Base-by-base conservation (phyloP, 1,284 basidiomycete genomes). In the Tremellales sp. region DNA sequence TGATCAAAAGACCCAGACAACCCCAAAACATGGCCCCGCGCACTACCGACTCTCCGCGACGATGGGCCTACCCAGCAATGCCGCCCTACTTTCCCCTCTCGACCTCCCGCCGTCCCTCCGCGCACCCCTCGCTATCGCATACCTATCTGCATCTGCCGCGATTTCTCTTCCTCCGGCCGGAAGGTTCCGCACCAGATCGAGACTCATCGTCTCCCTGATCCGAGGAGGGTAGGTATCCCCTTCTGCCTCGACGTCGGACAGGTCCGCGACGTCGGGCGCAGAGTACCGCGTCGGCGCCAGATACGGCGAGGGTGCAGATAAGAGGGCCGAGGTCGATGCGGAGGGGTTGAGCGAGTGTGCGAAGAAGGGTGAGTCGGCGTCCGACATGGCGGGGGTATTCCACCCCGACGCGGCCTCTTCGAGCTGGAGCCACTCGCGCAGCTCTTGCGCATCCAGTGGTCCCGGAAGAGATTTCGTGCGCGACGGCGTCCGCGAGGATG, bases 11-110 rank as follows among this genome's bases (percentile, higher is more conserved):
- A n/a, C n/a, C n/a, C n/a, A n/a, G n/a, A n/a, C n/a, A n/a, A n/a
- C n/a, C n/a, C n/a, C n/a, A n/a, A n/a, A n/a, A n/a, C n/a, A n/a
- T n/a, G n/a, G n/a, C n/a, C n/a, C n/a, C n/a, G n/a, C n/a, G n/a
- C n/a, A n/a, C n/a, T n/a, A n/a, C n/a, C n/a, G n/a, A n/a, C n/a
- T n/a, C n/a, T 9, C 26, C 28, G 14, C n/a, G n/a, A n/a, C n/a
- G n/a, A n/a, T n/a, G n/a, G 57, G 61, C 25, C 56, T 33, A 22
- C 60, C 61, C 4, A 65, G 40, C 31, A 63, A 46, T 3, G 63
- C 63, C n/a, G 61, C 61, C 34, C 61, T 48, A 1, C 54, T 57
- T 37, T 66, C 67, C 4, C 67, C 65, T 33, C 67, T 47, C 44
- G 51, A 42, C 29, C 67, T 36, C 3, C 58, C 48, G 25, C 48